Conservation (phyloP, 2,329 filamentous ascomycete genomes). For the Sporothrix humicola region DNA sequence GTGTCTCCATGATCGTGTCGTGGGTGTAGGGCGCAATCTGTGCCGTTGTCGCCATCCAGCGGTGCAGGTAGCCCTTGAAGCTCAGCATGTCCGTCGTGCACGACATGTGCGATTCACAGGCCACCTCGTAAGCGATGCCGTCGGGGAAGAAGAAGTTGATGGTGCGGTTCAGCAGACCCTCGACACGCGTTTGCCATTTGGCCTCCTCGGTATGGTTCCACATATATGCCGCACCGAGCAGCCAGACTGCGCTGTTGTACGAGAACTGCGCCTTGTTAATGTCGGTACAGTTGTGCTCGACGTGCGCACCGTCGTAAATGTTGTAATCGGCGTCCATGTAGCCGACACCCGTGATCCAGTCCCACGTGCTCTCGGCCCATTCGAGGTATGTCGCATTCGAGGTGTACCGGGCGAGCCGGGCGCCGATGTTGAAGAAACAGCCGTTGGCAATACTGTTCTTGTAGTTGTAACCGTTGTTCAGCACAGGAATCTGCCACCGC, state of each 20-base stretch:
- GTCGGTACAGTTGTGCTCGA: slow-evolving; percentile 57
- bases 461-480: slow-evolving; percentile 70
- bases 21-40: slow-evolving; percentile 57
- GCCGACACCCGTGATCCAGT: slow-evolving; percentile 59
- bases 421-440: slow-evolving; percentile 57
- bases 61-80: slow-evolving; percentile 63
- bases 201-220: slow-evolving; percentile 53
- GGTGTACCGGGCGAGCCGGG: slow-evolving; percentile 67
- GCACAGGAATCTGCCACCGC: slow-evolving; percentile 69
- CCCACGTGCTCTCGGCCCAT: slow-evolving; percentile 61
- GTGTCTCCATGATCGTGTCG: slow-evolving; percentile 51
- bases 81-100: slow-evolving; percentile 65
- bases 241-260: slow-evolving; percentile 59
- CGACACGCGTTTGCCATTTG: slow-evolving; percentile 54
- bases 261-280: slow-evolving; percentile 61
- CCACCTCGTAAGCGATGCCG: slow-evolving; percentile 57
- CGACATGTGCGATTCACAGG: slow-evolving; percentile 58
- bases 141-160: slow-evolving; percentile 55
- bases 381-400: slow-evolving; percentile 61
- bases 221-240: slow-evolving; percentile 63
- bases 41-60: slow-evolving; percentile 57
- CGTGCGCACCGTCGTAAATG: slow-evolving; percentile 63
- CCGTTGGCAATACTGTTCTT: slow-evolving; percentile 60
- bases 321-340: slow-evolving; percentile 62
- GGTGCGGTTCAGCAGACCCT: slow-evolving; percentile 53